phyloP scores from a whole-genome alignment of 2,329 filamentous ascomycete species.

The Hypocreales sp. region DNA sequence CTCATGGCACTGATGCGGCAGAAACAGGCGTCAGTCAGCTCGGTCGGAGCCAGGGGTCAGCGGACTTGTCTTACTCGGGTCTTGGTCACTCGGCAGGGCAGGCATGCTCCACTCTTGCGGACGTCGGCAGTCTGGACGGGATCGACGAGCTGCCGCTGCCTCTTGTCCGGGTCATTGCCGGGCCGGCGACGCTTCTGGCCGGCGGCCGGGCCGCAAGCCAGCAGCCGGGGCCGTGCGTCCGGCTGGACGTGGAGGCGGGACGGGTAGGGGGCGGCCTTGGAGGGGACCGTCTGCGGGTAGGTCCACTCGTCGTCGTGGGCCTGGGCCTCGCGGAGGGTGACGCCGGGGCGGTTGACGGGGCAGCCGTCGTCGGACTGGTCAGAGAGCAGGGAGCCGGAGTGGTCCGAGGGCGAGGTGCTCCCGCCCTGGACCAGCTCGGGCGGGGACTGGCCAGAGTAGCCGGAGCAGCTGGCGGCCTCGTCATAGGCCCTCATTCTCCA shows the following conservation, averaged over 20 bases:
- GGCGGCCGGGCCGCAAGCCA: conserved; percentile 8
- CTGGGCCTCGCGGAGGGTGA: conserved; percentile 18
- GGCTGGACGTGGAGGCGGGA: conserved; percentile 15
- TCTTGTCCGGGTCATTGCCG: conserved; percentile 17
- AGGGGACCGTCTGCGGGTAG: conserved; percentile 18
- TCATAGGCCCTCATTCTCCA: conserved; percentile 19
- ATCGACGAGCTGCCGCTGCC: conserved; percentile 20
- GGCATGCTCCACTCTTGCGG: conserved; percentile 31
- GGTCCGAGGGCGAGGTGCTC: conserved; percentile 23
- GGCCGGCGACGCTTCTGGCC: conserved; percentile 21
- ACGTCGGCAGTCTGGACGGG: conserved; percentile 31
- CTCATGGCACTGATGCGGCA: conserved; percentile 23
- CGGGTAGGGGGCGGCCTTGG: conserved; percentile 17
- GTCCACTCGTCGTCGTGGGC: conserved; percentile 25
- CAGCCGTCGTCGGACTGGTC: conserved; percentile 15
- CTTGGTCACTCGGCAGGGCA: conserved; percentile 31
- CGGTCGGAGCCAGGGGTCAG: conserved; percentile 9
- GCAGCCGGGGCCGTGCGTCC: conserved; percentile 8
- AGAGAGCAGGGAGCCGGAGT: conserved; percentile 18
- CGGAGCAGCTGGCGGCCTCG: conserved; percentile 16
- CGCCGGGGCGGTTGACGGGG: conserved; percentile 12
- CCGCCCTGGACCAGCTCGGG: conserved; percentile 21
- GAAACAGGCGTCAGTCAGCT: conserved; percentile 9
- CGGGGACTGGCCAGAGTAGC: conserved; percentile 21
- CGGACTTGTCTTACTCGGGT: conserved; percentile 23